Evolutionary conservation across 768 basidiomycete genomes (phyloP), one percentile per base, ranked within the genome.

Genomic region (Mycena vitilis): DNA sequence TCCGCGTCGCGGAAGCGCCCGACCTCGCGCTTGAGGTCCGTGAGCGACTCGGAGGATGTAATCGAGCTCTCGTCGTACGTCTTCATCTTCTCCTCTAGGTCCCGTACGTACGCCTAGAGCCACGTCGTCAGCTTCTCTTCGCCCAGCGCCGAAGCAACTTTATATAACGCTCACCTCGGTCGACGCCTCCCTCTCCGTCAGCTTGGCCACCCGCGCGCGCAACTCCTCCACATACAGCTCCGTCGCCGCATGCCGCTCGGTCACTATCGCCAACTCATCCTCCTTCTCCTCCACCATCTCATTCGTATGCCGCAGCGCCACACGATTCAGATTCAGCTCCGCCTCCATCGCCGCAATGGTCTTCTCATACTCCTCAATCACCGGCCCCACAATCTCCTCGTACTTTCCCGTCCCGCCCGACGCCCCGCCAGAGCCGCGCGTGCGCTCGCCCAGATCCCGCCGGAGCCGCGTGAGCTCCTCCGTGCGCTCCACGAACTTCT

Each of bases 301-400:
- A 77, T 98, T 97, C 60, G 97, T 95, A 74, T 95, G 91, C 58
- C 93, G 82, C 76, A 98, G 81, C 22, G 96, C 95, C 2, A 94
- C 95, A 57, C 92, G 86, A 73, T 95, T 95, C 63, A 96, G 83
- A 71, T 87, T 93, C 60, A 98, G 84, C 79, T 97, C 95, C 0
- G 93, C 94, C 79, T 99, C 98, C 86, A 99, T 92, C 3, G 95
- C 92, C 48, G 90, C 87, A 71, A 99, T 97, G 1, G 95, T 95
- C 84, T 97, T 95, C 84, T 99, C 97, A 79, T 99, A 99, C 81
- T 98, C 96, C 80, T 98, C 94, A 59, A 99, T 98, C 73, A 99
- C 96, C 2, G 97, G 97, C 18, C 95, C 96, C 23, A 99, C 96
- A 70, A 93, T 95, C 79, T 95, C 95, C 75, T 95, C 95, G 74